These are phyloP conservation scores for Rubroboletus pulcherrimus DNA, from an alignment of 768 basidiomycete genomes.

Conservation along the genomic window DNA sequence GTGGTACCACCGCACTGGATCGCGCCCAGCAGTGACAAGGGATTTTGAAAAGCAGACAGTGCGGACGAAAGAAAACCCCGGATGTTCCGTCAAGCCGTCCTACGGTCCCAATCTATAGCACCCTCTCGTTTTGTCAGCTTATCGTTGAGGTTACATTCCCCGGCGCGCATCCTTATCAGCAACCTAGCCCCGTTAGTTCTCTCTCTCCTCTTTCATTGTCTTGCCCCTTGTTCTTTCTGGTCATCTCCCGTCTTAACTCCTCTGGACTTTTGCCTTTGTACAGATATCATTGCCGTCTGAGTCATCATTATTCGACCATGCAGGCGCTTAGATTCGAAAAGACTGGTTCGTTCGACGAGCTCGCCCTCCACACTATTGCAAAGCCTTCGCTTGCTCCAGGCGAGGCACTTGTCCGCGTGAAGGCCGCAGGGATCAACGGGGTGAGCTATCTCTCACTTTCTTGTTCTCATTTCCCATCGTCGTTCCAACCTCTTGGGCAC, in stretches of 20 bases:
- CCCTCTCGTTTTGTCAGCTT: neutral
- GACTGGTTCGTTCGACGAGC: slow-evolving; percentile 29
- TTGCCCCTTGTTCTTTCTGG: neutral
- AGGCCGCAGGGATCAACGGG: slow-evolving; percentile 32
- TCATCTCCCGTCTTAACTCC: neutral
- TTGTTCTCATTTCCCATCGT: neutral
- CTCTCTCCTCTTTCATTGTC: neutral
- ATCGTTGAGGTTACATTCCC: neutral
- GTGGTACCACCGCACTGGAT: neutral
- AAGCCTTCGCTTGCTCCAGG: slow-evolving; percentile 29
- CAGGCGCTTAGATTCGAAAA: slow-evolving; percentile 32
- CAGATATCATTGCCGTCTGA: slow-evolving; percentile 1
- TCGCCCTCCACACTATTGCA: slow-evolving; percentile 19
- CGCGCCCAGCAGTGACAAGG: neutral
- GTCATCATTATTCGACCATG: slow-evolving; percentile 19
- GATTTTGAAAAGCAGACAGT: slow-evolving; percentile 6
- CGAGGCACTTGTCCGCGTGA: slow-evolving; percentile 32
- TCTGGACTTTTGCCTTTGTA: neutral
- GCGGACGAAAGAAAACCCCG: slow-evolving; percentile 1
- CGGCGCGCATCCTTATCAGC: neutral
- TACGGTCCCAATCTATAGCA: neutral
- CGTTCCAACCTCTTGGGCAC: neutral
- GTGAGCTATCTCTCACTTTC: slow-evolving; percentile 15
- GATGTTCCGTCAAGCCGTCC: slow-evolving; percentile 13
- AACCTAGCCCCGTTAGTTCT: slow-evolving; percentile 4